Percentiles rank a stretch among this genome's conserved stretches.
These are phyloP conservation scores for Acacia acuminata DNA, from an alignment of 306 rosid genomes.

Conservation along the genomic window DNA sequence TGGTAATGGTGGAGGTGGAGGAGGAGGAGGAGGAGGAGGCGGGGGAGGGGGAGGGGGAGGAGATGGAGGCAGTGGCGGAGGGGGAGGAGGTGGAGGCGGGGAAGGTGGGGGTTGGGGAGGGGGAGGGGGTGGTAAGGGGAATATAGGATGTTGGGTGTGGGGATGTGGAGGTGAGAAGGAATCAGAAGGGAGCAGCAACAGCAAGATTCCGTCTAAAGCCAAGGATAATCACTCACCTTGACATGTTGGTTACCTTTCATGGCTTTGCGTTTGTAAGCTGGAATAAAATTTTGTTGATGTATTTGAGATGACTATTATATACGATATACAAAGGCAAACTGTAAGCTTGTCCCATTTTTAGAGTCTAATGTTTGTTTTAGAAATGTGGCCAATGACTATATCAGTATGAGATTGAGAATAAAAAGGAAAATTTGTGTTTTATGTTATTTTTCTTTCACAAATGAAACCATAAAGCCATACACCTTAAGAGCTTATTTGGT, in stretches of 20 bases:
- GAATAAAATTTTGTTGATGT: background rate
- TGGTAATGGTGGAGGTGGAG: background rate
- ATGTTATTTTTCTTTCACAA: too few relatives aligned
- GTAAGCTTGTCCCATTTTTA: background rate
- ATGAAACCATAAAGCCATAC: too few relatives aligned
- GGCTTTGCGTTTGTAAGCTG: background rate
- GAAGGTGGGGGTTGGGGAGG: background rate
- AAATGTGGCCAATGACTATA: background rate
- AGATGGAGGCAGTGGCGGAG: too few relatives aligned
- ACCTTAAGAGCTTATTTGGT: too few relatives aligned
- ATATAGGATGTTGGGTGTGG: conserved; percentile 42
- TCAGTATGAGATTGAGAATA: background rate
- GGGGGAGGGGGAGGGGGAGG: background rate
- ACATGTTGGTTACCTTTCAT: background rate
- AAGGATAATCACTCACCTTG: background rate
- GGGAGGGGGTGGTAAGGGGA: conserved; percentile 17
- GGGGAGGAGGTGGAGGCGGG: background rate
- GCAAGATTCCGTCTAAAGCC: background rate
- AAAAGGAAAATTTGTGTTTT: background rate
- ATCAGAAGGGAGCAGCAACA: background rate
- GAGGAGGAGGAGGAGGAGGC: background rate
- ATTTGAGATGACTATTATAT: background rate
- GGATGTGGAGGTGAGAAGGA: conserved; percentile 29
- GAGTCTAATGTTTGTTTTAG: background rate
- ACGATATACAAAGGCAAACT: background rate